Evolutionary conservation across 1,284 basidiomycete species (phyloP).

Genomic region (Tetrapyrgos nigripes): DNA sequence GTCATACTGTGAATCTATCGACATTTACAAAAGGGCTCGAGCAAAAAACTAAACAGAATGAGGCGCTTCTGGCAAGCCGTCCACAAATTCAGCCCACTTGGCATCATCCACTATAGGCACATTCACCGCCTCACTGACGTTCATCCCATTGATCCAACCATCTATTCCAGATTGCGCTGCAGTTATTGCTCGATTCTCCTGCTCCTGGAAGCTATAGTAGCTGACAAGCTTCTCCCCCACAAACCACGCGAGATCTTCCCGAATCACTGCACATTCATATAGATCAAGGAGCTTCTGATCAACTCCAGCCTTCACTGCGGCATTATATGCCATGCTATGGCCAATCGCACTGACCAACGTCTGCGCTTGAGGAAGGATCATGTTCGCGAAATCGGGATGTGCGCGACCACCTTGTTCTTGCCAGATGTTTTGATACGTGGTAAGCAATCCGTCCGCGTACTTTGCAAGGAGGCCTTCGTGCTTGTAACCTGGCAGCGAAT

Average conservation of each 20-base stretch:
- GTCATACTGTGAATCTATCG: too few species aligned
- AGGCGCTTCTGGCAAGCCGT: slow-evolving; percentile 3
- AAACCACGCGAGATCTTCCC: slow-evolving; percentile 23
- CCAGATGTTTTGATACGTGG: neutral
- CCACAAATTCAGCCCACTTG: slow-evolving; percentile 15
- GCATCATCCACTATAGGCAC: slow-evolving; percentile 16
- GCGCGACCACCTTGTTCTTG: too few species aligned
- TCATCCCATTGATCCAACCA: slow-evolving; percentile 6
- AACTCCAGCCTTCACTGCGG: slow-evolving; percentile 38
- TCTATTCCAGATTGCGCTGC: slow-evolving; percentile 15
- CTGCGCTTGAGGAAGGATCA: slow-evolving; percentile 44
- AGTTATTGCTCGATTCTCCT: slow-evolving; percentile 9
- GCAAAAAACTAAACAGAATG: too few species aligned
- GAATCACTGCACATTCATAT: slow-evolving; percentile 23
- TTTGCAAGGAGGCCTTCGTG: slow-evolving; percentile 7
- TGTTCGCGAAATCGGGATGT: slow-evolving; percentile 41
- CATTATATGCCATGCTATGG: slow-evolving; percentile 55
- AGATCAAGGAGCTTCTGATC: slow-evolving; percentile 19
- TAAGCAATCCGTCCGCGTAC: slow-evolving; percentile 29
- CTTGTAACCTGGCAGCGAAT: slow-evolving; percentile 10
- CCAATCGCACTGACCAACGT: slow-evolving; percentile 49
- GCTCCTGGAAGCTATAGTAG: neutral
- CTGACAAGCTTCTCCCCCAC: slow-evolving; percentile 15
- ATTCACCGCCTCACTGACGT: slow-evolving; percentile 8
- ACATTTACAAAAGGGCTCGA: too few species aligned